Evolutionary conservation across 768 basidiomycete species (phyloP), one percentile per base, ranked within the genome.

Genomic region (Serendipita indica): DNA sequence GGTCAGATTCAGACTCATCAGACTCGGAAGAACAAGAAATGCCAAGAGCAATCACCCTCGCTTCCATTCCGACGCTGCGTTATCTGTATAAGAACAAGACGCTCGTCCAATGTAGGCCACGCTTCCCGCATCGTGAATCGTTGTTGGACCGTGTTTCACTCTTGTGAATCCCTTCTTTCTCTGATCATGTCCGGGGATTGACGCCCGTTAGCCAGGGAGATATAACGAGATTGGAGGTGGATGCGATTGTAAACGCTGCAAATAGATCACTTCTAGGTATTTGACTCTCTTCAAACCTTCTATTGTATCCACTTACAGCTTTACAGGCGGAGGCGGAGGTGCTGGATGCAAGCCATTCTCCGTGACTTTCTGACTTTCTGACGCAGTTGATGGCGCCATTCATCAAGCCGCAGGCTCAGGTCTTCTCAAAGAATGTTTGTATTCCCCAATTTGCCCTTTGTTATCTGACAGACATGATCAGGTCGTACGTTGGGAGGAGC

Each of bases 221-320:
- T 68, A 89, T 91, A 59, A 89, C 88, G 2, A 72, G 73, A 59
- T 67, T 90, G 20, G 74, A 81, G 57, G 71, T 85, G 10, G 87
- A 89, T 66, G 72, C 79, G 0, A 83, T 90, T 58, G 88, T 90
- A 28, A 90, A 89, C 65, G 89, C 89, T 12, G 89, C 88, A 3
- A 90, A 90, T 65, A 73, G 73, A 45, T 77, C 77, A 52, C 72
- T 91, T 33, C 71, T 83, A 49, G 88, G 88, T 86, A 30, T 27
- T 35, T 27, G 33, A 4, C 6, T 43, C 13, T 37, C 10, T 20
- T 28, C 22, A 14, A 33, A 27, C 7, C 16, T 25, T 30, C 25
- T 25, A 28, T 25, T 13, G 30, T n/a, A 7, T 28, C 32, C 46
- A 20, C 4, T 41, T 32, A 5, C 60, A 16, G 3, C 30, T 34